Evolutionary conservation across 169 alveolate species (phyloP), one percentile per base, ranked within the genome.

Genomic region (Plasmodium yoelii): DNA sequence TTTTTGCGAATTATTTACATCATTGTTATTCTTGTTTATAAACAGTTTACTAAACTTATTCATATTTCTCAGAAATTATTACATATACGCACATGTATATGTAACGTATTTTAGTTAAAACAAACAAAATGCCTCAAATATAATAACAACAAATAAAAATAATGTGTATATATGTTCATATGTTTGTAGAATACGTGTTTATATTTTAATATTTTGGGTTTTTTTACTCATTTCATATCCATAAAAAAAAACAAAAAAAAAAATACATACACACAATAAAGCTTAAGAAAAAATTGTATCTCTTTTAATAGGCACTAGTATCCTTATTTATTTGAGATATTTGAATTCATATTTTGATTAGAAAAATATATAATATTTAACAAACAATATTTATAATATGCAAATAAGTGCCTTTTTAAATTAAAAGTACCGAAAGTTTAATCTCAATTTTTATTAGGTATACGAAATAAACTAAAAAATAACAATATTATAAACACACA

Each of bases 351-450:
- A n/a, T 57, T 59, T n/a, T 42, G 26, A 9, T 51, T 49, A 34
- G 19, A 34, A 73, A 9, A 47, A 71, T 59, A 73, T 15, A 59
- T 49, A 49, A 73, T 24, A 51, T 64, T 57, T 46, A 12, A 71
- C 84, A 51, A 59, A n/a, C 19, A 57, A 56, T n/a, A 12, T 19
- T 73, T 18, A 34, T 10, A 56, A 73, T 73, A 57, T 73, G 63
- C 73, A 73, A 60, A 59, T 57, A 73, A 59, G 60, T 73, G 72
- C 87, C 87, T n/a, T 24, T 22, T 73, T 73, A 73, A 73, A 42
- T 46, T 24, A 73, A 63, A 63, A 12, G 51, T 63, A 24, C n/a
- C n/a, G 26, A 59, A 51, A 51, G 5, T 19, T 18, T 51, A 51
- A 34, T 34, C 42, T 51, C n/a, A 13, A 51, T n/a, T 51, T 51